These are phyloP conservation scores for Pythium grandisporangium DNA, from an alignment of 352 stramenopile genomes.

Conservation along the genomic window DNA sequence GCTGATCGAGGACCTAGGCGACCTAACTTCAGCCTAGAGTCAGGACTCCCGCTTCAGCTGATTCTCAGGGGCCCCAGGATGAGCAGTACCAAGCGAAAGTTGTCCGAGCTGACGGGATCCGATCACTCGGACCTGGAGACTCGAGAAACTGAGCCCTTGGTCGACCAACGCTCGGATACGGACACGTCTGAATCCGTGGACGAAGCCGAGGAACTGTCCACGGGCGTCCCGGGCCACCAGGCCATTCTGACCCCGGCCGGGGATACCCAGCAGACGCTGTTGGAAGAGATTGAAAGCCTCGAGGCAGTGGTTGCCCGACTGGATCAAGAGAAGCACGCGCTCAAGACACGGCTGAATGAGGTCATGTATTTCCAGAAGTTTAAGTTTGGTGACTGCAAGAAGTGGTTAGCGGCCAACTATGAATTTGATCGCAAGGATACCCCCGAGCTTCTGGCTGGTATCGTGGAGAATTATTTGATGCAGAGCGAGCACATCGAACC, in stretches of 20 bases:
- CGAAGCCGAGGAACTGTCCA: slow-evolving; percentile 7
- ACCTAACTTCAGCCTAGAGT: no score
- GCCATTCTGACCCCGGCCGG: slow-evolving; percentile 1
- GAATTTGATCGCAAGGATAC: slow-evolving; percentile 51
- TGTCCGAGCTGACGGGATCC: neutral
- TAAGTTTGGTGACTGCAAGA: slow-evolving; percentile 28
- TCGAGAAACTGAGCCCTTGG: neutral
- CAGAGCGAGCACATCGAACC: slow-evolving; percentile 33
- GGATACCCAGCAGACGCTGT: slow-evolving; percentile 13
- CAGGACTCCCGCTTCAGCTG: no score
- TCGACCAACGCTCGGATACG: no score
- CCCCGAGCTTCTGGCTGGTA: slow-evolving; percentile 26
- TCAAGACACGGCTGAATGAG: slow-evolving; percentile 34
- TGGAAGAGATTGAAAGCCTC: slow-evolving; percentile 30
- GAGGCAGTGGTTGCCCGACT: slow-evolving; percentile 29
- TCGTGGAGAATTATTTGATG: slow-evolving; percentile 46
- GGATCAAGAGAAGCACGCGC: slow-evolving; percentile 33
- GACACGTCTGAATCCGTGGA: neutral
- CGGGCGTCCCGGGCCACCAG: slow-evolving; percentile 6
- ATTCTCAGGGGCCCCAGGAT: no score
- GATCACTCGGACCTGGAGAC: neutral
- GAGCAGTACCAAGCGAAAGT: neutral
- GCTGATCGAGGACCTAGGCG: no score
- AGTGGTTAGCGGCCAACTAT: slow-evolving; percentile 40
- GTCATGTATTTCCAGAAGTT: slow-evolving; percentile 29